Base-by-base conservation (phyloP, 805 yeast species). In the Schwanniomyces occidentalis region DNA sequence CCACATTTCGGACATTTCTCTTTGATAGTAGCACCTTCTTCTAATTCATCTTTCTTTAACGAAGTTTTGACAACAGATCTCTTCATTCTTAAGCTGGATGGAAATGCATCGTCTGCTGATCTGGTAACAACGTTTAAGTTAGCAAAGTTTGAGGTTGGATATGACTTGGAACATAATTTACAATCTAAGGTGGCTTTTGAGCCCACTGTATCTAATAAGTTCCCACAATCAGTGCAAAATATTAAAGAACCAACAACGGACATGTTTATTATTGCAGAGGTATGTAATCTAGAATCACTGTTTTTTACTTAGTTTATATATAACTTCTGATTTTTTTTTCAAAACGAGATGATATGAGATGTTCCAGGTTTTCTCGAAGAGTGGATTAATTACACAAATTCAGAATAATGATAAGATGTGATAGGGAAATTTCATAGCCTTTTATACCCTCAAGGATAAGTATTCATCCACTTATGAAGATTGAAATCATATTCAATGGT, bases 1-100 rank as follows among this genome's bases (percentile, higher is more conserved):
- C 95, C 96, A 77, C 99, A 93, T 63, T 90, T 80, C n/a, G 98
- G 98, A 73, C 99, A 93, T 56, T 85, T 90, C 62, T 93, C 99
- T 60, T 90, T 85, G 60, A 93, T 93, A 8, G 95, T 85, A 24
- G 99, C 99, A 44, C 98, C 99, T 41, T 89, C 97, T 41, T 82
- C 95, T 29, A 86, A 64, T 47, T 91, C 97, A 44, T 78, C 79
- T 17, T 76, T 76, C 53, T 78, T 79, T 56, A 90, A 71, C 1
- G 81, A 63, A 0, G 98, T 90, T 65, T 93, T 91, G 28, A 93
- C 99, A 2, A 86, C 85, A 5, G 98, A 89, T 48, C 85, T 75
- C 56, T 90, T 88, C 48, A 87, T 71, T 49, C 80, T 78, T 42
- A 93, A 66, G 4, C 81, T 62, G 7, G 97, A 89, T 16, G 98